phyloP scores from a whole-genome alignment of 2,329 filamentous ascomycete genomes.

The Lachnellula subtilissima region DNA sequence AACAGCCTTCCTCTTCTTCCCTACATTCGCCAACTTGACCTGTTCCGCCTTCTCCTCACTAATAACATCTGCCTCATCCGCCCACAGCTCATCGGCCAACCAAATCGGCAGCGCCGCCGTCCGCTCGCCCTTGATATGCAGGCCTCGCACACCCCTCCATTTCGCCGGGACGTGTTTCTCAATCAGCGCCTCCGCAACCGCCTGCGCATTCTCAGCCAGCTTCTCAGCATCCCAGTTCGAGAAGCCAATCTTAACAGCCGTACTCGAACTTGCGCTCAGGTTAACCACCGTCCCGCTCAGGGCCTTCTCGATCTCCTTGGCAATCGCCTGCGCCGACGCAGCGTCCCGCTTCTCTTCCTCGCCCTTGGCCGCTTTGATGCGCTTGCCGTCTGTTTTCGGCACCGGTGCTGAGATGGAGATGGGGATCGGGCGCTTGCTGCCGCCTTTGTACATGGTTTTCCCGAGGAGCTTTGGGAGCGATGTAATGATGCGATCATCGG shows the following conservation, averaged over 20 bases:
- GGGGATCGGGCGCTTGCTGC: constrained; percentile 78
- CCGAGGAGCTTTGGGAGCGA: constrained; percentile 73
- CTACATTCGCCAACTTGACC: constrained; percentile 41
- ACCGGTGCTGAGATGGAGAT: constrained; percentile 63
- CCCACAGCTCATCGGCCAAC: constrained; percentile 88
- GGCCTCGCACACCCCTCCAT: constrained; percentile 77
- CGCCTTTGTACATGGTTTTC: constrained; percentile 85
- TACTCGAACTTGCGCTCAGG: constrained; percentile 73
- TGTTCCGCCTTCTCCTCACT: constrained; percentile 44
- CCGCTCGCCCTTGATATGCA: constrained; percentile 81
- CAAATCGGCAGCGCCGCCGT: constrained; percentile 91
- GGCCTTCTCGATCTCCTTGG: constrained; percentile 75
- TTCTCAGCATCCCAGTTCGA: constrained; percentile 71
- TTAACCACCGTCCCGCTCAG: constrained; percentile 74
- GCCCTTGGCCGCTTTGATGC: constrained; percentile 51
- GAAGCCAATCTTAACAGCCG: constrained; percentile 73
- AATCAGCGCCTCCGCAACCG: constrained; percentile 63
- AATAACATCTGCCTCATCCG: constrained; percentile 70
- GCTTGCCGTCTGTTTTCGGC: constrained; percentile 56
- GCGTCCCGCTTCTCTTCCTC: constrained; percentile 43
- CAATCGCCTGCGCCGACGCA: constrained; percentile 50
- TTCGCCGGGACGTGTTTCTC: constrained; percentile 79
- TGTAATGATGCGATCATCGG: constrained; percentile 78
- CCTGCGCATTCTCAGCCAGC: constrained; percentile 74
- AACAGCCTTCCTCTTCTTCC: constrained; percentile 50